Percentiles rank a stretch among this genome's conserved stretches.
Evolutionary conservation across 495 filamentous ascomycete species (phyloP).

Genomic region (Sordaria brevicollis): DNA sequence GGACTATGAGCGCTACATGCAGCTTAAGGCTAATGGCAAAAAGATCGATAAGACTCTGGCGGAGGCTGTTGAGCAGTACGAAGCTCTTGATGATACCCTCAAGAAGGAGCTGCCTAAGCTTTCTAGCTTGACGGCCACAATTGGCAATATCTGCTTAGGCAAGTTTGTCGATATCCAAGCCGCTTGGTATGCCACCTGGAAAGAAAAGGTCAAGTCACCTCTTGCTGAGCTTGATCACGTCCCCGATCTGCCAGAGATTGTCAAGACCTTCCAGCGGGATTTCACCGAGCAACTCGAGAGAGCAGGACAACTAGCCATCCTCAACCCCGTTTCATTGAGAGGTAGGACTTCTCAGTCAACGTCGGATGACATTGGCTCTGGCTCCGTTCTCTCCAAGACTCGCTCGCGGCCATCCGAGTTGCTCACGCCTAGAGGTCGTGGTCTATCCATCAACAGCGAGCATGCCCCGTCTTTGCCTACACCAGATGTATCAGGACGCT

Average conservation of each 20-base stretch:
- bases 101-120: conserved; percentile 89
- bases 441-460: conserved; percentile 54
- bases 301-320: conserved; percentile 37
- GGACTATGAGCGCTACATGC: conserved; percentile 63
- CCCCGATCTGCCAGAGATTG: conserved; percentile 56
- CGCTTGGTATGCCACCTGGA: conserved; percentile 69
- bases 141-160: conserved; percentile 68
- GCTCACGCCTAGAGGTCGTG: conserved; percentile 33
- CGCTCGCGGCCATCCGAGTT: conserved; percentile 29
- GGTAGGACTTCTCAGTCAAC: conserved; percentile 36
- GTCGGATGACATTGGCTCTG: conserved; percentile 26
- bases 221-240: conserved; percentile 53
- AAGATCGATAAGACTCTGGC: conserved; percentile 71
- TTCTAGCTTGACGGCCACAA: conserved; percentile 62
- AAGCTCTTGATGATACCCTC: conserved; percentile 80
- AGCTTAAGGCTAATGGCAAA: conserved; percentile 57
- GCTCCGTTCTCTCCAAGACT: conserved; percentile 25
- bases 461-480: conserved; percentile 50
- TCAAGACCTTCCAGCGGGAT: conserved; percentile 61
- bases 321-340: conserved; percentile 32
- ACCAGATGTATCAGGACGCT: conserved; percentile 47
- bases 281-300: conserved; percentile 51
- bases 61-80: conserved; percentile 76
- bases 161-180: conserved; percentile 75
- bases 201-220: conserved; percentile 65